Base-by-base conservation (phyloP, 768 basidiomycete genomes). In the Royoungia palumana region DNA sequence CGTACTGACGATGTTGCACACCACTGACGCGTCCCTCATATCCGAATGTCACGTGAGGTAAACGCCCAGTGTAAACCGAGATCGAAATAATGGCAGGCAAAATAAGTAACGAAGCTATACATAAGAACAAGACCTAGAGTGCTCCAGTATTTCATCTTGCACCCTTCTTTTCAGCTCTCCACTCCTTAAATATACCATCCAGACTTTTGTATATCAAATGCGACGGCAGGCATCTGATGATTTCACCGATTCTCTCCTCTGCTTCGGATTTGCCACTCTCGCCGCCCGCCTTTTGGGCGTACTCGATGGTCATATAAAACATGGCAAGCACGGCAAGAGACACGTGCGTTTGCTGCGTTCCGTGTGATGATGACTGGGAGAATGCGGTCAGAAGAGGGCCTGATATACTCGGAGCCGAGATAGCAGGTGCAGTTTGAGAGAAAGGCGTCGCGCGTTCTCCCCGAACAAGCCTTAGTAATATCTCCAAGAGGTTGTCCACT, bases 141-240 rank as follows among this genome's bases (percentile, higher is more conserved):
- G 44, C 19, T 53, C 49, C 47, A 59, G 22, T 41, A 38, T 22
- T 27, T 63, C 48, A 69, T 66, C 71, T 78, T 35, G 84, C 70
- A 38, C 84, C 82, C 68, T 89, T 90, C 73, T 88, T 90, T 58
- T 88, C 86, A 46, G 83, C 82, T 61, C 83, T 75, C 89, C 89
- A 91, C 64, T 95, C 93, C 64, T 89, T 90, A 72, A 94, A 97
- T 60, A 97, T 89, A 25, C 89, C 89, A 69, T 99, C 96, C 65
- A 97, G 67, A 61, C 89, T 90, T 71, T 90, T 90, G 72, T 90
- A 89, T 52, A 94, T 78, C 56, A 95, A 72, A 64, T 91, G 87
- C 25, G 84, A 83, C 27, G 96, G 95, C 54, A 99, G 64, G 62
- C 83, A 87, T 61, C 91, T 77, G 51, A 99, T 87, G 56, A 99